phyloP scores from a whole-genome alignment of 2,329 filamentous ascomycete genomes.

The Dendryphion nanum region DNA sequence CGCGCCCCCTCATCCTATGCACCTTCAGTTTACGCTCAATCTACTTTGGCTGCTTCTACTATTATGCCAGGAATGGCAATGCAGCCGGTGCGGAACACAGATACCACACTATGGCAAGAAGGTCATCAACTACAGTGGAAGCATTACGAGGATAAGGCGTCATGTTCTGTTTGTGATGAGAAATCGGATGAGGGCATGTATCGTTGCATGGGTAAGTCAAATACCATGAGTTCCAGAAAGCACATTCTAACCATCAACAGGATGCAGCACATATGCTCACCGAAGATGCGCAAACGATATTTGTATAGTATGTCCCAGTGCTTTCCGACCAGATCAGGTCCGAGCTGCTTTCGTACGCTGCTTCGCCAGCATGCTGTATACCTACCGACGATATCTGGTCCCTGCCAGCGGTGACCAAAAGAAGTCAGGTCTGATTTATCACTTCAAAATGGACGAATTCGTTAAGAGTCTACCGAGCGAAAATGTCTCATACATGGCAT shows the following conservation, averaged over 20 bases:
- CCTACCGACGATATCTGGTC: constrained; percentile 63
- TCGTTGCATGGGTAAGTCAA: constrained; percentile 58
- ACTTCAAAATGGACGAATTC: constrained; percentile 67
- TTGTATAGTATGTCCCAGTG: constrained; percentile 64
- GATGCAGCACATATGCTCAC: constrained; percentile 59
- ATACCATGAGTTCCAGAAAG: constrained; percentile 2
- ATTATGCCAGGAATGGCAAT: constrained; percentile 83
- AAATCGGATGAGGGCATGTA: constrained; percentile 72
- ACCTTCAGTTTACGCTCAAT: constrained; percentile 80
- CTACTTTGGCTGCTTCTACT: constrained; percentile 80
- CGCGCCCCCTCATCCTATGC: constrained; percentile 62
- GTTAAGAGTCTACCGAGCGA: constrained; percentile 63
- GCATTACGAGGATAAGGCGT: constrained; percentile 56
- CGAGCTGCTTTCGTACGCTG: constrained; percentile 67
- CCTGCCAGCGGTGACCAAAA: constrained; percentile 61
- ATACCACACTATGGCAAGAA: constrained; percentile 79
- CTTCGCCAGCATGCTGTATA: constrained; percentile 68
- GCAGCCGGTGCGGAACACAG: constrained; percentile 75
- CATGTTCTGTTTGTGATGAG: constrained; percentile 75
- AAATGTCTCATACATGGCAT: constrained; percentile 62
- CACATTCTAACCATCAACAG: constrained; percentile 32
- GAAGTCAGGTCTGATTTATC: constrained; percentile 61
- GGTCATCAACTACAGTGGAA: constrained; percentile 76
- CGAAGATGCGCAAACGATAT: constrained; percentile 59
- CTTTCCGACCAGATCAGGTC: constrained; percentile 65